These are phyloP conservation scores for Haberlea rhodopensis DNA, from an alignment of 257 asterid genomes.

Conservation along the genomic window DNA sequence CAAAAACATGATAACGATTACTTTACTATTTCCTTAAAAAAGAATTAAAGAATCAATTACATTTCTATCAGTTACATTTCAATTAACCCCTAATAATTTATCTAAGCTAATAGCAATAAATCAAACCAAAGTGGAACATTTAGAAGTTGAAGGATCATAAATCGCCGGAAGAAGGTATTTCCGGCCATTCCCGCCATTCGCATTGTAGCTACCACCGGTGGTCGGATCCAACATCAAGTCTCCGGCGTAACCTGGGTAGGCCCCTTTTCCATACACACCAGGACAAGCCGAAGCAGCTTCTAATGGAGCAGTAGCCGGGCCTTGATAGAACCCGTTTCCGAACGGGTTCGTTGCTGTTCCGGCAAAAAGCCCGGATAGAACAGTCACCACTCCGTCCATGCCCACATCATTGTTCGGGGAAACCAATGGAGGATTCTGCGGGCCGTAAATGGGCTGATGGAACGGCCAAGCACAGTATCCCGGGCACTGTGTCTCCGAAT, in stretches of 20 bases:
- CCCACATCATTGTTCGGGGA: conserved; percentile 54
- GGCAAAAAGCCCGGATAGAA: conserved; percentile 42
- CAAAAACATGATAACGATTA: too few species aligned
- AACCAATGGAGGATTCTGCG: conserved; percentile 39
- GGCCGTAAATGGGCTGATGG: conserved; percentile 50
- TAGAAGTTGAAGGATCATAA: neutral
- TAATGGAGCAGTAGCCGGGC: conserved; percentile 39
- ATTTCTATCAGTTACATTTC: too few species aligned
- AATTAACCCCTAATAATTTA: too few species aligned
- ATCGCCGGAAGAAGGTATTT: conserved; percentile 40
- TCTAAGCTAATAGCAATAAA: too few species aligned
- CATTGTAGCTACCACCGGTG: conserved; percentile 49
- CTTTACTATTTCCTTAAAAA: too few species aligned
- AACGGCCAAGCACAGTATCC: conserved; percentile 47
- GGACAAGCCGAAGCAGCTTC: conserved; percentile 55
- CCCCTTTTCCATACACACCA: conserved; percentile 44
- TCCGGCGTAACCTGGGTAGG: conserved; percentile 51
- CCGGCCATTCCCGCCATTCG: conserved; percentile 38
- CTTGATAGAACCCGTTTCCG: conserved; percentile 47
- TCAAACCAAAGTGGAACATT: conserved; percentile 3
- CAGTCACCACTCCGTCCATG: conserved; percentile 42
- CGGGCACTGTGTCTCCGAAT: conserved; percentile 36
- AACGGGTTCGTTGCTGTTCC: conserved; percentile 49
- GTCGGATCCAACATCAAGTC: conserved; percentile 35
- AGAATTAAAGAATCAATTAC: too few species aligned